phyloP scores from a whole-genome alignment of 176 grass and related monocot genomes.

The Melocanna baccifera region DNA sequence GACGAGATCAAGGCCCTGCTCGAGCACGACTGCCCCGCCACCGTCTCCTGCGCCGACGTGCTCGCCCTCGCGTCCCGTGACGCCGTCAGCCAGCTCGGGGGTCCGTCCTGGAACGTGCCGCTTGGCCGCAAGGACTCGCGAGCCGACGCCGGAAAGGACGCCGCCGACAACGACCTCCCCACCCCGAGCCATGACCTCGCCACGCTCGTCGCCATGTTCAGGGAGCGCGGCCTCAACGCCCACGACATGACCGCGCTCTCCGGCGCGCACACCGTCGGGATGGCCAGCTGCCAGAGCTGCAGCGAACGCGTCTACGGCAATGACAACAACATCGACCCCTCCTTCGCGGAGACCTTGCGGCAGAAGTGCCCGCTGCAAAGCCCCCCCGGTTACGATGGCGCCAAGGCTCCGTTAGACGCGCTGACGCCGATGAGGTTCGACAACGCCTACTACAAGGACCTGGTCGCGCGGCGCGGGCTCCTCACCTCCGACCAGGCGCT shows the following conservation, averaged over 20 bases:
- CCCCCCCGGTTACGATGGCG: background rate
- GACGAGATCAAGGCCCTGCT: conserved; percentile 55
- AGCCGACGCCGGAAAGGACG: background rate
- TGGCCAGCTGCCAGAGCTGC: conserved; percentile 6
- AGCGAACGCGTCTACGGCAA: background rate
- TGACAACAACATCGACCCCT: conserved; percentile 11
- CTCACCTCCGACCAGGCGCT: conserved; percentile 64
- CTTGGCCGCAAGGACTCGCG: conserved; percentile 70
- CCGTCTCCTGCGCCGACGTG: conserved; percentile 62
- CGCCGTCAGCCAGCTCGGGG: conserved; percentile 53
- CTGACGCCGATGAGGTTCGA: conserved; percentile 31
- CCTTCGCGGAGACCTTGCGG: background rate
- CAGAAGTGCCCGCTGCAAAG: background rate
- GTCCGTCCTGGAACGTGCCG: conserved; percentile 55
- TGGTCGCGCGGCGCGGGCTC: conserved; percentile 37
- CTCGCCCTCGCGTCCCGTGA: conserved; percentile 53
- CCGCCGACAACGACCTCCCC: conserved; percentile 42
- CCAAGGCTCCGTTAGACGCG: conserved; percentile 29
- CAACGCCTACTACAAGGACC: conserved; percentile 45
- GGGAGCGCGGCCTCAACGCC: conserved; percentile 30
- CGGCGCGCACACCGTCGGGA: conserved; percentile 69
- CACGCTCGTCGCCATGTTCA: conserved; percentile 36
- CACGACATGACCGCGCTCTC: conserved; percentile 66
- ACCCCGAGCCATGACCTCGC: background rate
- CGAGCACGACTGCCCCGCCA: conserved; percentile 42